These are phyloP conservation scores for Cucurbita argyrosperma DNA, from an alignment of 306 rosid species.

Conservation along the genomic window DNA sequence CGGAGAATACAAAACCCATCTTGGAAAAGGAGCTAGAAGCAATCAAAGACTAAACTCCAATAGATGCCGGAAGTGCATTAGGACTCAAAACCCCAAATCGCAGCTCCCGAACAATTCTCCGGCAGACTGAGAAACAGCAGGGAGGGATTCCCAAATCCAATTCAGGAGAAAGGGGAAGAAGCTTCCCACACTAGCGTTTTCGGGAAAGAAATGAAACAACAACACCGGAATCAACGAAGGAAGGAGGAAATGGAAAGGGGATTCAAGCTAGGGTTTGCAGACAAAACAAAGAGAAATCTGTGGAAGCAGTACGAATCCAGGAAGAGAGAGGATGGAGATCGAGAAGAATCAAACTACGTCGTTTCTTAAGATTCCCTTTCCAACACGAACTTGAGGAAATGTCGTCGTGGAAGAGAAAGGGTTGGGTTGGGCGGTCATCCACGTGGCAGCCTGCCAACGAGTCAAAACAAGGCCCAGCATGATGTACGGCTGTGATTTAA, in stretches of 20 bases:
- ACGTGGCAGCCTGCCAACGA: not conserved
- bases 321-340: slow-evolving; percentile 8
- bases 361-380: not conserved
- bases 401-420: not conserved
- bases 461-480: not conserved
- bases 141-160: slow-evolving; percentile 4
- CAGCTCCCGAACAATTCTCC: not conserved
- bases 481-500: not conserved
- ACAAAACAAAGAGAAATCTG: slow-evolving; percentile 2
- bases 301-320: slow-evolving; percentile 2
- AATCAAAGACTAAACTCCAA: slow-evolving; percentile 3
- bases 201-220: not conserved
- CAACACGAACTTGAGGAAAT: not conserved
- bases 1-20: slow-evolving; percentile 69
- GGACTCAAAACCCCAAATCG: not conserved
- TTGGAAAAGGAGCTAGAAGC: not conserved
- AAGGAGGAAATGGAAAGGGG: not conserved
- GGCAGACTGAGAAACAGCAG: not conserved
- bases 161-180: not conserved
- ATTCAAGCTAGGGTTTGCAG: slow-evolving; percentile 2
- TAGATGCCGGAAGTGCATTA: not conserved
- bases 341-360: slow-evolving; percentile 2
- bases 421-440: not conserved
- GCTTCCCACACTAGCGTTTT: not conserved
- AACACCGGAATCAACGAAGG: not conserved